Evolutionary conservation across 495 filamentous ascomycete genomes (phyloP).

Genomic region (Usnea hakonensis): DNA sequence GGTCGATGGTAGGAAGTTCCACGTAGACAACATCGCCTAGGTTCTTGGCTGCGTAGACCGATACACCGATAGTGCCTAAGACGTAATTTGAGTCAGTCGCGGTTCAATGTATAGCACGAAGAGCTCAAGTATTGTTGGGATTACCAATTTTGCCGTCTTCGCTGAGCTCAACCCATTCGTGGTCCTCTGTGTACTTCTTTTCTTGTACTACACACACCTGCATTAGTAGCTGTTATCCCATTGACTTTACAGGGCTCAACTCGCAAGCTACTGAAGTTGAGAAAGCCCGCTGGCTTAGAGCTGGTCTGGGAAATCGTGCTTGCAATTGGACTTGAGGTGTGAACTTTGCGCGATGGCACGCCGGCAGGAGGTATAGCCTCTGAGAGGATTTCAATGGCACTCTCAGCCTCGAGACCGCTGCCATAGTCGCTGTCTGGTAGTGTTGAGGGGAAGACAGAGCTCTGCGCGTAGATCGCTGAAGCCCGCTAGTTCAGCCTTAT

Average conservation of each 20-base stretch:
- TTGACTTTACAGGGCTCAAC: background rate
- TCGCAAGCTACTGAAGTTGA: slow-evolving; percentile 18
- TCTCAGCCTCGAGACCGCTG: slow-evolving; percentile 15
- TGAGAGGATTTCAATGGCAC: slow-evolving; percentile 4
- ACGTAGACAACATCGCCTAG: slow-evolving; percentile 97
- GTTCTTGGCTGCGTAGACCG: slow-evolving; percentile 76
- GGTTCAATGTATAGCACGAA: background rate
- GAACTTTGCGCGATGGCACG: background rate
- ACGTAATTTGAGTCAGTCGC: background rate
- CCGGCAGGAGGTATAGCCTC: background rate
- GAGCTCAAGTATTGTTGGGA: background rate
- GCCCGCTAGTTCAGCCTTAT: slow-evolving; percentile 9
- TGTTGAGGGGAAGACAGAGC: background rate
- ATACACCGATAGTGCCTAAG: slow-evolving; percentile 76
- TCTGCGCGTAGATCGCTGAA: background rate
- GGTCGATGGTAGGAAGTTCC: slow-evolving; percentile 69
- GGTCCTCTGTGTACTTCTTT: slow-evolving; percentile 92
- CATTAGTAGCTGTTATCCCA: slow-evolving; percentile 3
- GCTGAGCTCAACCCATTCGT: slow-evolving; percentile 92
- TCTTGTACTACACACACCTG: slow-evolving; percentile 35
- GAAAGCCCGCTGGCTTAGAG: slow-evolving; percentile 9
- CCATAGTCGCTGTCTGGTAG: slow-evolving; percentile 7
- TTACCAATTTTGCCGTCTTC: slow-evolving; percentile 59
- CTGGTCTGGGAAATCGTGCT: background rate
- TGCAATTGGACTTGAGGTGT: slow-evolving; percentile 12